Conservation (phyloP, 116 monocot genomes). For the Phalaenopsis hybrid region DNA sequence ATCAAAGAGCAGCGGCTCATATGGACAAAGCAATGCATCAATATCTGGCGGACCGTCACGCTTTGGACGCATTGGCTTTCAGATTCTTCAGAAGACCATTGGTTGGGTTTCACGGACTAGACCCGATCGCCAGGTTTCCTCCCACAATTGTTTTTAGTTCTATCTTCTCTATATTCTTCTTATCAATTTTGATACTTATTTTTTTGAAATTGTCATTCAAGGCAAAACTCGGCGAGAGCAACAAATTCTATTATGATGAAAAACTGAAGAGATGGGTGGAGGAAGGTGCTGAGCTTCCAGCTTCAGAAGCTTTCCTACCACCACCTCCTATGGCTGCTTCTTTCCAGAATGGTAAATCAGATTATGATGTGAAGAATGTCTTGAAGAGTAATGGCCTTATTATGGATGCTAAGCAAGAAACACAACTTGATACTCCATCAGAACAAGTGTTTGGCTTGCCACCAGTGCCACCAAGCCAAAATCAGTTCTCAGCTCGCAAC, state of each 20-base stretch:
- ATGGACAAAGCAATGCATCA: conserved; percentile 35
- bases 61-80: conserved; percentile 66
- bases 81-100: conserved; percentile 62
- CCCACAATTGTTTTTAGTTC: background rate
- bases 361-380: conserved; percentile 34
- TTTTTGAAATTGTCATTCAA: conserved; percentile 10
- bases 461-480: conserved; percentile 59
- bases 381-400: conserved; percentile 17
- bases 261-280: conserved; percentile 97
- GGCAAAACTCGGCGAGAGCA: conserved; percentile 87
- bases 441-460: conserved; percentile 59
- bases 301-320: conserved; percentile 41
- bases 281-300: conserved; percentile 63
- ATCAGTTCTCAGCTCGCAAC: conserved; percentile 72
- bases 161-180: background rate
- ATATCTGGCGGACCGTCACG: conserved; percentile 28
- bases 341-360: conserved; percentile 42
- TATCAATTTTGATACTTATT: background rate
- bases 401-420: conserved; percentile 33
- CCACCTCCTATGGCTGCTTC: conserved; percentile 62
- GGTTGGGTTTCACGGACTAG: conserved; percentile 74
- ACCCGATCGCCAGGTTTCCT: conserved; percentile 54
- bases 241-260: conserved; percentile 97
- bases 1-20: conserved; percentile 30
- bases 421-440: conserved; percentile 16